Conservation (phyloP, 2,329 filamentous ascomycete genomes). For the Orbilia quercus region DNA sequence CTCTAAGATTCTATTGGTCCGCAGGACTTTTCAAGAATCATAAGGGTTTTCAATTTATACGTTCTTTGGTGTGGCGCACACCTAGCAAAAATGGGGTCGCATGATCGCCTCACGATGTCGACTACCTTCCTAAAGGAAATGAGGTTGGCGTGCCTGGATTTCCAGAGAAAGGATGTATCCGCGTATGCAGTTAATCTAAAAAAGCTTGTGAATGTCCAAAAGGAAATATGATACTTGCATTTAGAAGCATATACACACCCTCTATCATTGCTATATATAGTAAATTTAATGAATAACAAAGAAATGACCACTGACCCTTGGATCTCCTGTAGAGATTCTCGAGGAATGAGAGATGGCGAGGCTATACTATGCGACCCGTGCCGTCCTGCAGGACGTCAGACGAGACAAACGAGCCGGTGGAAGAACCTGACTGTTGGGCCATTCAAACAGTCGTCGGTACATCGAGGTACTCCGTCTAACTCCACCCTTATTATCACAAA, state of each 20-base stretch:
- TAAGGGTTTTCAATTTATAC: slow-evolving; percentile 29
- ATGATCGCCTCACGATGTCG: slow-evolving; percentile 28
- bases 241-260: slow-evolving; percentile 5
- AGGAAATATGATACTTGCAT: not conserved
- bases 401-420: slow-evolving; percentile 30
- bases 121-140: slow-evolving; percentile 36
- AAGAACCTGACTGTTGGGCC: slow-evolving; percentile 11
- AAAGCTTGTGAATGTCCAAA: slow-evolving; percentile 9
- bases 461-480: slow-evolving; percentile 8
- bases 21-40: slow-evolving; percentile 13
- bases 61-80: slow-evolving; percentile 23
- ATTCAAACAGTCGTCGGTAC: slow-evolving; percentile 13
- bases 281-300: slow-evolving; percentile 11
- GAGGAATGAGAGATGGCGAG: slow-evolving; percentile 33
- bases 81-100: slow-evolving; percentile 14
- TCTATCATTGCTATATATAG: slow-evolving; percentile 34
- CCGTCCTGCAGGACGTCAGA: slow-evolving; percentile 54
- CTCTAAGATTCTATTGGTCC: slow-evolving; percentile 11
- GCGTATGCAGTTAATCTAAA: not conserved
- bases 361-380: slow-evolving; percentile 54
- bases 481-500: not conserved
- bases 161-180: slow-evolving; percentile 10
- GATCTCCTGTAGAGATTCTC: not conserved
- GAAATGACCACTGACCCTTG: slow-evolving; percentile 12
- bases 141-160: slow-evolving; percentile 13